Percentiles rank a stretch among this genome's conserved stretches.
Conservation (phyloP, 305 asterid species). For the Striga hermonthica region DNA sequence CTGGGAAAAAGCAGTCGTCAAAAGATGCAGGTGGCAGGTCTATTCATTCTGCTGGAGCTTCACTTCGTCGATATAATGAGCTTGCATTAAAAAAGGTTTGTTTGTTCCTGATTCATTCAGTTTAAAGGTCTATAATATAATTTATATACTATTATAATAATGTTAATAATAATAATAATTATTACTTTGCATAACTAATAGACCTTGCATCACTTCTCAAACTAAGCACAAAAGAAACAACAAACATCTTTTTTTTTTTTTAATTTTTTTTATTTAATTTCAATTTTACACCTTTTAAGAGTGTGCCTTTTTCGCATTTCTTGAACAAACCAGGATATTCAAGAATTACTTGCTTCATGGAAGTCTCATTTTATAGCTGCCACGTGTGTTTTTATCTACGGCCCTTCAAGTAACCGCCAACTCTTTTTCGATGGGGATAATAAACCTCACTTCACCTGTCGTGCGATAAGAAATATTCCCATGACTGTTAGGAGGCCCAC, state of each 20-base stretch:
- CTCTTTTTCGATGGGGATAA: constrained; percentile 73
- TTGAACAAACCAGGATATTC: constrained; percentile 63
- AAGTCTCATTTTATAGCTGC: constrained; percentile 66
- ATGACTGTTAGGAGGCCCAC: constrained; percentile 89
- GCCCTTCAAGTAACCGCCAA: constrained; percentile 81
- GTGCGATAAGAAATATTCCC: constrained; percentile 72
- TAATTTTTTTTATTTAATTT: too few species aligned
- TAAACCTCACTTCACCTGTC: constrained; percentile 59
- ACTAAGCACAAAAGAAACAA: constrained; percentile 1
- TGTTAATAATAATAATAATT: neutral
- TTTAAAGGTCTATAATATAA: neutral
- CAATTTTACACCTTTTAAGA: neutral
- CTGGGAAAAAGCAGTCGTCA: constrained; percentile 91
- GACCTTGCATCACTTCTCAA: constrained; percentile 2
- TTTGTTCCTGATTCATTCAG: constrained; percentile 13
- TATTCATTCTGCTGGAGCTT: constrained; percentile 96
- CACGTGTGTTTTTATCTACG: constrained; percentile 61
- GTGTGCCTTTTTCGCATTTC: constrained; percentile 28
- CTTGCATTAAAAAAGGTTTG: constrained; percentile 80
- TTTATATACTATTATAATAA: too few species aligned
- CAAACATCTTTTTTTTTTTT: too few species aligned
- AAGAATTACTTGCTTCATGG: constrained; percentile 74
- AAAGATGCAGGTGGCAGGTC: constrained; percentile 83
- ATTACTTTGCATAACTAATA: neutral
- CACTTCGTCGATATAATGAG: constrained; percentile 93